Evolutionary conservation across 768 basidiomycete species (phyloP), one percentile per base, ranked within the genome.

Genomic region (Hypholoma fasciculare): DNA sequence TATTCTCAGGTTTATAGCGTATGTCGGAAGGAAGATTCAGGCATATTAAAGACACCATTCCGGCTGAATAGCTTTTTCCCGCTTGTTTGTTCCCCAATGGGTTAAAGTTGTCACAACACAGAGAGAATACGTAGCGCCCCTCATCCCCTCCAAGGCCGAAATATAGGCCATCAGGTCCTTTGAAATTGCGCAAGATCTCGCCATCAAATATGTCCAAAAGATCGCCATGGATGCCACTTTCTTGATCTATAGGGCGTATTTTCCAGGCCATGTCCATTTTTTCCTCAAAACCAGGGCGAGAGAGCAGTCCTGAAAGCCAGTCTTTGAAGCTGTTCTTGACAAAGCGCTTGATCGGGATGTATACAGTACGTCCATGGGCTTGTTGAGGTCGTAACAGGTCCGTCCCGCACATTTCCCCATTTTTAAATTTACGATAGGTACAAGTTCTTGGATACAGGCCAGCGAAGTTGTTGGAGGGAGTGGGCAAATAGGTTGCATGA

Each of bases 341-440:
- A 44, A 59, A 59, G 12, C 13, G 30, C 19, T 59, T 59, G 37
- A 59, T 40, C n/a, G 58, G 58, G 14, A 59, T 19, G 7, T 54
- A 12, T 14, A 54, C 27, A 1, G 4, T 36, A 14, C 38, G 23
- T 11, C 38, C 50, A 4, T 37, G 23, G n/a, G 54, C 40, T 12
- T 3, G 30, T 8, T 23, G 52, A 34, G 58, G 53, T 8, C 26
- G 16, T 9, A 42, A 14, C 4, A 49, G 48, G 12, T 13, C 5
- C 7, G 46, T 39, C 5, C 37, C 20, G 16, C 55, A 56, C 9
- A n/a, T 8, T 12, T 13, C 8, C 7, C 55, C 55, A 1, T 23
- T 11, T 40, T 36, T 26, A 19, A 37, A 56, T 27, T n/a, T 16
- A 37, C 39, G 27, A 26, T 56, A 43, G 17, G 55, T 37, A 34